Conservation (phyloP, 2,329 filamentous ascomycete species). For the Aquanectria penicillioides region DNA sequence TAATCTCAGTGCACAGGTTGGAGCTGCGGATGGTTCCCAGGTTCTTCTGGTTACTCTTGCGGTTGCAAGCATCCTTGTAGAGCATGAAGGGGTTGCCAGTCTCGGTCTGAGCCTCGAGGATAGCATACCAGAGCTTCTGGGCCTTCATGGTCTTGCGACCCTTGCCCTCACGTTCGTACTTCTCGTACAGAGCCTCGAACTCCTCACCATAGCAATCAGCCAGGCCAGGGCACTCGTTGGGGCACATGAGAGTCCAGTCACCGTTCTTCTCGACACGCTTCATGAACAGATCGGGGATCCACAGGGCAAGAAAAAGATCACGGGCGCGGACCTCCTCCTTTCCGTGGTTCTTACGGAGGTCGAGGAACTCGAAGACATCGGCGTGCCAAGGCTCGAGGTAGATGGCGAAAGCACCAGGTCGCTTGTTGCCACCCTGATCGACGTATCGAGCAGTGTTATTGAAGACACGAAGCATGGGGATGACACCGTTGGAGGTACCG, state of each 20-base stretch:
- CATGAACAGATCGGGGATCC: conserved; percentile 99
- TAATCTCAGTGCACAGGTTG: conserved; percentile 98
- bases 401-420: conserved; percentile 97
- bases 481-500: conserved; percentile 95
- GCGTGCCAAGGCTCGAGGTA: conserved; percentile 99
- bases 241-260: conserved; percentile 98
- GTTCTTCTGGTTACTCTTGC: conserved; percentile 99
- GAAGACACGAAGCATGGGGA: conserved; percentile 98
- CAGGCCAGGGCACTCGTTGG: conserved; percentile 93
- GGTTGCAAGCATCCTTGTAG: conserved; percentile 98
- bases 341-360: conserved; percentile 98
- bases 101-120: conserved; percentile 97
- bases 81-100: conserved; percentile 99
- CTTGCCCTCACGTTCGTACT: conserved; percentile 87
- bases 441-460: conserved; percentile 99
- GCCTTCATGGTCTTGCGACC: conserved; percentile 93
- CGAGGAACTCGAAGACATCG: conserved; percentile 96
- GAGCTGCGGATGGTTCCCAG: conserved; percentile 98
- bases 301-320: conserved; percentile 96
- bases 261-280: conserved; percentile 97
- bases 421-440: conserved; percentile 99
- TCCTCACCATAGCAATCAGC: conserved; percentile 98
- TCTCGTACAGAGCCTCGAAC: conserved; percentile 93
- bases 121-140: conserved; percentile 99
- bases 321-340: conserved; percentile 98